Base-by-base conservation (phyloP, 495 filamentous ascomycete species). In the Penicilliopsis zonata region DNA sequence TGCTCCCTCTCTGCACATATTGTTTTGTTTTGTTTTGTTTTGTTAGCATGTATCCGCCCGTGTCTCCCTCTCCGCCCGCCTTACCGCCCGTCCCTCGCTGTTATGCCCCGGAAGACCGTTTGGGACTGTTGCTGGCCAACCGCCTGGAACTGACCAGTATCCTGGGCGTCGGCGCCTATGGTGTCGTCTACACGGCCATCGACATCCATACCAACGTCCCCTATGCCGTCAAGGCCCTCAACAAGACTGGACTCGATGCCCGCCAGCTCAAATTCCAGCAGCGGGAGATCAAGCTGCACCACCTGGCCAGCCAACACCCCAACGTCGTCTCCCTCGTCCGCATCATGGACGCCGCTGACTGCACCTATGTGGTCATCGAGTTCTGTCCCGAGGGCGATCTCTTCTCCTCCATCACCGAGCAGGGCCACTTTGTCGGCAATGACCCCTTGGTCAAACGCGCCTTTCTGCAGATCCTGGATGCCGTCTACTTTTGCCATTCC, bases 311-410 rank as follows among this genome's bases (percentile, higher is more conserved):
- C 42, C 72, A 71, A 42, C 92, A 96, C 43, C 77, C 78, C 43
- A 94, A 94, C 54, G 82, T 99, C 39, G 88, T 96, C 40, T 92
- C 86, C 41, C 70, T 99, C 58, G 68, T 85, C 31, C 86, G 86
- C 68, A 94, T 99, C 46, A 76, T 95, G 69, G 87, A 95, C 57
- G 78, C 78, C 46, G 63, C 72, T 34, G 87, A 96, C 57, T 94
- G 86, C 67, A 93, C 84, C 41, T 96, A 83, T 63, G 92, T 99
- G 44, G 79, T 99, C 32, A 73, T 99, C 55, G 90, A 99, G 57
- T 96, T 82, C 57, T 96, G 90, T 59, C 84, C 88, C 7, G 90
- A 99, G 56, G 90, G 90, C 41, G 90, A 99, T 58, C 63, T 99
- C 33, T 99, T 99, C 59, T 78, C 78, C 46, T 94, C 83, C 53